Base-by-base conservation (phyloP, 1,139 yeast genomes). In the Keqinozyma sinolaborantium region DNA sequence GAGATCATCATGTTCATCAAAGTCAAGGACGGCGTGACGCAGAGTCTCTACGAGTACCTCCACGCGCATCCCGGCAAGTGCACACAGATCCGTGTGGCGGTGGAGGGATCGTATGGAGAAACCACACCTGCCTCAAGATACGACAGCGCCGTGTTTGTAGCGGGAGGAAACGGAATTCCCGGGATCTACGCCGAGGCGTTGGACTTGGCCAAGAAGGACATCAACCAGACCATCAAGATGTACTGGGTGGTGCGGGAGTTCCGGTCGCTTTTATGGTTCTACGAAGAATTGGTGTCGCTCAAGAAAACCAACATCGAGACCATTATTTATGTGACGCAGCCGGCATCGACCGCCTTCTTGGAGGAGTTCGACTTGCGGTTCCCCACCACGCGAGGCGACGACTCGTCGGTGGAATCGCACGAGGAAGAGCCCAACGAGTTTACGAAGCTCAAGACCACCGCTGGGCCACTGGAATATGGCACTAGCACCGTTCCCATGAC, bases 221-320 rank as follows among this genome's bases (percentile, higher is more conserved):
- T 40, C 12, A 49, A 50, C 14, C 58, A 54, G 32, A 38, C 42
- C 5, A 42, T 75, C 26, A 61, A 64, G 31, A 55, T 79, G 32
- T 39, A 62, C 19, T 79, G 86, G 86, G 64, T 72, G 3, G 58
- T 74, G 3, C 60, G 74, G 35, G 75, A 71, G 32, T 56, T 56
- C 24, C 53, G 58, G 13, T 56, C 73, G 0, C 47, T 77, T 23
- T 44, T 50, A 10, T 76, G 80, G 79, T 77, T 77, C 50, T 53
- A 56, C 30, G 63, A 68, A 19, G 82, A 79, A 42, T 53, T 79
- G 15, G 34, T 51, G 16, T 47, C 53, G 4, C 48, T 77, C 34
- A 48, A 48, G 30, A 40, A 50, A 16, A 47, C 64, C 0, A 45
- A 44, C 3, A 57, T 70, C 27, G 61, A 56, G 23, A 60, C 53